phyloP scores from a whole-genome alignment of 805 yeast genomes.

The Ogataea trehaloabstinens region DNA sequence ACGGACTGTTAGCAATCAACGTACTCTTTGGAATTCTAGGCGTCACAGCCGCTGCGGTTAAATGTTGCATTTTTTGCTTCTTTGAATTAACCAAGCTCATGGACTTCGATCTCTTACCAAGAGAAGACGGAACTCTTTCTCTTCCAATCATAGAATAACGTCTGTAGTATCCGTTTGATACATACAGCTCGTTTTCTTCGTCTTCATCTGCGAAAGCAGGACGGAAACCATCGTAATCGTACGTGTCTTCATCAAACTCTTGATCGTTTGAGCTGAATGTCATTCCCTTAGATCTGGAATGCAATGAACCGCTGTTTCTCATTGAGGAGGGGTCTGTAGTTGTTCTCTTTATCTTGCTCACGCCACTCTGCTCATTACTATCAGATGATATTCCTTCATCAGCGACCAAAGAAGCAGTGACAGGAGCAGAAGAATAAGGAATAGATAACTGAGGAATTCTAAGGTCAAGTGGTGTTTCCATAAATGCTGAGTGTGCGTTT shows the following conservation, averaged over 20 bases:
- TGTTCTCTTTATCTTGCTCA: neutral
- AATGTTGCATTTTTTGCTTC: conserved; percentile 39
- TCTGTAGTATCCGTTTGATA: conserved; percentile 26
- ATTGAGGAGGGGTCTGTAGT: neutral
- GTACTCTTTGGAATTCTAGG: conserved; percentile 69
- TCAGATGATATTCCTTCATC: neutral
- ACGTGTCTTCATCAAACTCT: conserved; percentile 41
- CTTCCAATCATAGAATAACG: conserved; percentile 34
- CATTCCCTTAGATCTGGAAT: conserved; percentile 1
- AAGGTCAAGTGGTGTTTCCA: conserved; percentile 31
- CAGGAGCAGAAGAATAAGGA: conserved; percentile 77
- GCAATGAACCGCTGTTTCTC: neutral
- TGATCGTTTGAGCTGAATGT: conserved; percentile 18
- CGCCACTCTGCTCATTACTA: neutral
- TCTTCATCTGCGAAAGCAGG: conserved; percentile 35
- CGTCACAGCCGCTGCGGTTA: conserved; percentile 82
- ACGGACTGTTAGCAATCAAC: conserved; percentile 52
- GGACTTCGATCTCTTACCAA: conserved; percentile 60
- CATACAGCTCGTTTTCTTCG: conserved; percentile 29
- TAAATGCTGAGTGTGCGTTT: conserved; percentile 27
- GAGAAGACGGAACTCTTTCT: conserved; percentile 39
- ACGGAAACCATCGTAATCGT: conserved; percentile 33
- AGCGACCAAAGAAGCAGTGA: conserved; percentile 52
- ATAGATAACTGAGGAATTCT: conserved; percentile 43
- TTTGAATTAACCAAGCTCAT: conserved; percentile 57